phyloP scores from a whole-genome alignment of 78 protist genomes.

The Dictyostelium purpureum region DNA sequence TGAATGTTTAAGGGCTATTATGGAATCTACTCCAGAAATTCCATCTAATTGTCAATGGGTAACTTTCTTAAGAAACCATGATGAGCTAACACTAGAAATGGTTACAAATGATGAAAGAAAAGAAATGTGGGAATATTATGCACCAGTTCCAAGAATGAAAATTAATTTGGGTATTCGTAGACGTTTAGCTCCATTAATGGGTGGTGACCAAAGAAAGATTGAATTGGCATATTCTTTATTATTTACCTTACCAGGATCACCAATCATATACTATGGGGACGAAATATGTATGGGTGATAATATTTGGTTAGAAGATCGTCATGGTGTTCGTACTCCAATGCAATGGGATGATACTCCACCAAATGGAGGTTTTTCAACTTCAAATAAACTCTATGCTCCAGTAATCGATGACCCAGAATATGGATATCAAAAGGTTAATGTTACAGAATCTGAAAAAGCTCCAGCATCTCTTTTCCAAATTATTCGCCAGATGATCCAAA shows the following conservation, averaged over 20 bases:
- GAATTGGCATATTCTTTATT: slow-evolving; percentile 80
- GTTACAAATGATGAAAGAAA: slow-evolving; percentile 86
- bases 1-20: slow-evolving; percentile 45
- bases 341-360: slow-evolving; percentile 83
- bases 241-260: slow-evolving; percentile 88
- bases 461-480: slow-evolving; percentile 70
- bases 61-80: slow-evolving; percentile 83
- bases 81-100: slow-evolving; percentile 90
- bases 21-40: slow-evolving; percentile 75
- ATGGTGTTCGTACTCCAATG: slow-evolving; percentile 91
- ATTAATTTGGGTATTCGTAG: slow-evolving; percentile 88
- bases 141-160: slow-evolving; percentile 78
- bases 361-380: slow-evolving; percentile 83
- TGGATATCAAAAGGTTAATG: slow-evolving; percentile 81
- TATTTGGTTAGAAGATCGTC: slow-evolving; percentile 84
- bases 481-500: slow-evolving; percentile 68
- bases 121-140: slow-evolving; percentile 87
- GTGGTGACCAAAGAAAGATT: slow-evolving; percentile 77
- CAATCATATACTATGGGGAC: slow-evolving; percentile 90
- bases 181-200: slow-evolving; percentile 86
- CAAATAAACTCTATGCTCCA: slow-evolving; percentile 34
- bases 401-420: slow-evolving; percentile 57
- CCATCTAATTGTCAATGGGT: slow-evolving; percentile 86
- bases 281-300: slow-evolving; percentile 90
- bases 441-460: slow-evolving; percentile 38